Evolutionary conservation across 2,329 filamentous ascomycete genomes (phyloP).

Genomic region (Stemphylium vesicarium): DNA sequence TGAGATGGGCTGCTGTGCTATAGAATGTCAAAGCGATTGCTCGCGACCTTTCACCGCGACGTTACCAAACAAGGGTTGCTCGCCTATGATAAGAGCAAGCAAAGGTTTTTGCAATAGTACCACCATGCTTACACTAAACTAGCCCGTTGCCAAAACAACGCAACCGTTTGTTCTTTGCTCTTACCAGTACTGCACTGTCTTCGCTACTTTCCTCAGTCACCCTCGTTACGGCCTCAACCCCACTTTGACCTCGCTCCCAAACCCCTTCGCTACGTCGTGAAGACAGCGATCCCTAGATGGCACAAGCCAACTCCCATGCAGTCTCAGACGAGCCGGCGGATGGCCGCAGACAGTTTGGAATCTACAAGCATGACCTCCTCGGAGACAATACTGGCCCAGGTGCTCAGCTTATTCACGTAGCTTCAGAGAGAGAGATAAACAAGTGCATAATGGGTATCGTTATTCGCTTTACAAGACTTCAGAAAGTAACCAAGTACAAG

Average conservation of each 20-base stretch:
- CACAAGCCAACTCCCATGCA: neutral
- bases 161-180: no score
- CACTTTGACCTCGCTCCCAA: no score
- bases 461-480: neutral
- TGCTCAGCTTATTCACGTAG: neutral
- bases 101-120: neutral
- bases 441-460: slow-evolving; percentile 9
- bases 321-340: neutral
- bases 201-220: no score
- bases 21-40: neutral
- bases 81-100: neutral
- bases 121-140: neutral
- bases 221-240: no score
- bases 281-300: neutral
- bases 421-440: slow-evolving; percentile 1
- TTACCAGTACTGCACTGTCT: no score
- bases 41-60: neutral
- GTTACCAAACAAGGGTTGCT: neutral
- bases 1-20: no score
- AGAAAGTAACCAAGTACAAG: neutral
- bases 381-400: neutral
- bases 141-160: neutral
- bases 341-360: neutral
- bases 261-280: no score
- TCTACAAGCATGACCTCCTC: slow-evolving; percentile 2